phyloP scores from a whole-genome alignment of 352 stramenopile species.

The Globisporangium sylvaticum region DNA sequence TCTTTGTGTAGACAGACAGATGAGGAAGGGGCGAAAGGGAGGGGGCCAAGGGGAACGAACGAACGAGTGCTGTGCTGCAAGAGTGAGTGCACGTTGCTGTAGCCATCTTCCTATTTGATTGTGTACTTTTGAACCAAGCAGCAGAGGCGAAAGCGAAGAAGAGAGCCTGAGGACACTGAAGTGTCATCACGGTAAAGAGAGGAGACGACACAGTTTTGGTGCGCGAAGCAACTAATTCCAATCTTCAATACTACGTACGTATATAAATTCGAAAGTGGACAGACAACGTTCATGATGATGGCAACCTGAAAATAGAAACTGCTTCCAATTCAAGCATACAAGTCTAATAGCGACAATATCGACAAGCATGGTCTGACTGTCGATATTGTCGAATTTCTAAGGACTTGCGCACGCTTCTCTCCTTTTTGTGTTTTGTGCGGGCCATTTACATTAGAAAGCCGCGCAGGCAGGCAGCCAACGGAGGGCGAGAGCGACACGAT shows the following conservation, averaged over 20 bases:
- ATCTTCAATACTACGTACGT: not conserved
- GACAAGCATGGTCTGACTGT: too few relatives aligned
- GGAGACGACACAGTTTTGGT: not conserved
- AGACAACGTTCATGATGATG: too few relatives aligned
- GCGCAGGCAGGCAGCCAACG: not conserved
- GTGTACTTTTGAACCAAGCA: not conserved
- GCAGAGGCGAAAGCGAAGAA: not conserved
- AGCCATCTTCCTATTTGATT: not conserved
- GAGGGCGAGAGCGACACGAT: not conserved
- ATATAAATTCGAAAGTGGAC: not conserved
- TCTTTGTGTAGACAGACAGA: conserved; percentile 14
- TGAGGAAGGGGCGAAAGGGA: not conserved
- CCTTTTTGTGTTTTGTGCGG: not conserved
- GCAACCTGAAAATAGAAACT: too few relatives aligned
- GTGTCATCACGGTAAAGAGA: not conserved
- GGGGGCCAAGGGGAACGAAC: too few relatives aligned
- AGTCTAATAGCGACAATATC: too few relatives aligned
- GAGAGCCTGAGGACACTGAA: not conserved
- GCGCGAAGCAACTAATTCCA: not conserved
- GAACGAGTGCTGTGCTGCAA: not conserved
- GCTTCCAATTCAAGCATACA: too few relatives aligned
- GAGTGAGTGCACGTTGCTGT: not conserved
- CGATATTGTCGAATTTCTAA: too few relatives aligned
- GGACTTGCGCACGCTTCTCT: too few relatives aligned
- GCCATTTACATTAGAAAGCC: not conserved